These are phyloP conservation scores for Calocybe gangraenosa DNA, from an alignment of 768 basidiomycete species.

Conservation along the genomic window DNA sequence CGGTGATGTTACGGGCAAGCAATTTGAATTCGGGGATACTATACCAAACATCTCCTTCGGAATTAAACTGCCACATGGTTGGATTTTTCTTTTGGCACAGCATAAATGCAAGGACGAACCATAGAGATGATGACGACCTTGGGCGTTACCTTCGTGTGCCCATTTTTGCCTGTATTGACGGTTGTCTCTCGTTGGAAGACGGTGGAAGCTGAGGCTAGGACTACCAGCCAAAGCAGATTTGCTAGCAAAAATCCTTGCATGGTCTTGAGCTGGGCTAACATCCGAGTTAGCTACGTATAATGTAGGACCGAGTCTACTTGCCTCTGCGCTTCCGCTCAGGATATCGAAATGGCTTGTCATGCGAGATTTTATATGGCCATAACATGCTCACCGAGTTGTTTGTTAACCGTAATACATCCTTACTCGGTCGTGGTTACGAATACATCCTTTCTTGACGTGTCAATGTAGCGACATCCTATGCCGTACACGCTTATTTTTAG, in stretches of 20 bases:
- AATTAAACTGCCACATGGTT: constrained; percentile 2
- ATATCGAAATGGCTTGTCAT: neutral
- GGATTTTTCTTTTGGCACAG: neutral
- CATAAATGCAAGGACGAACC: neutral
- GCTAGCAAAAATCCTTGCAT: constrained; percentile 9
- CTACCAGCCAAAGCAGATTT: constrained; percentile 9
- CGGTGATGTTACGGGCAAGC: constrained; percentile 9
- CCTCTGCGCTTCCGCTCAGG: constrained; percentile 7
- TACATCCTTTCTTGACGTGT: constrained; percentile 1
- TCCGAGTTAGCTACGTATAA: neutral
- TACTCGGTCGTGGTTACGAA: neutral
- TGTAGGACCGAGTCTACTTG: neutral
- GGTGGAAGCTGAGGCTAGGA: constrained; percentile 6
- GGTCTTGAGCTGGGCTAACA: constrained; percentile 4
- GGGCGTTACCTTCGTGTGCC: constrained; percentile 1
- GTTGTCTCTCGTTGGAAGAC: neutral
- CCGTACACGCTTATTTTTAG: neutral
- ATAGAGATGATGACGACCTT: constrained; percentile 15
- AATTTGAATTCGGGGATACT: constrained; percentile 9
- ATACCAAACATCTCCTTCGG: constrained; percentile 11
- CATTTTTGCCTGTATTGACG: neutral
- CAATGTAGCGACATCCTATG: constrained; percentile 1
- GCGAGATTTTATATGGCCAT: constrained; percentile 10
- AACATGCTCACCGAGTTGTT: neutral
- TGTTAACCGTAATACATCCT: neutral